Evolutionary conservation across 1,139 yeast species (phyloP).

Genomic region (Pichia norvegensis): DNA sequence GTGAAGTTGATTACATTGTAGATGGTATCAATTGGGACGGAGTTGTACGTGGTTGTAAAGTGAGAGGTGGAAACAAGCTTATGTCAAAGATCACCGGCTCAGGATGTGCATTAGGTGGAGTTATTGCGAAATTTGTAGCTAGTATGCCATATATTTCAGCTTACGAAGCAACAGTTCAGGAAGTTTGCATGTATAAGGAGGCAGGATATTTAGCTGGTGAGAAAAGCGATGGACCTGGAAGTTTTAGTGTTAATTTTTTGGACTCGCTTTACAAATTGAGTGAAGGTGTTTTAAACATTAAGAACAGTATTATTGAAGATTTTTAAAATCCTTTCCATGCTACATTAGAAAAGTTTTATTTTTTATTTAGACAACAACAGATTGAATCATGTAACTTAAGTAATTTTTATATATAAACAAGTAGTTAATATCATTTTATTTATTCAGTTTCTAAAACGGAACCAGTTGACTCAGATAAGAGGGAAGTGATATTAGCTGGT

Average conservation of each 20-base stretch:
- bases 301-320: background rate
- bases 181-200: slow-evolving; percentile 53
- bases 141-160: slow-evolving; percentile 35
- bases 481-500: slow-evolving; percentile 69
- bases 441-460: slow-evolving; percentile 18
- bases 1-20: slow-evolving; percentile 41
- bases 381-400: background rate
- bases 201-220: slow-evolving; percentile 54
- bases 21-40: slow-evolving; percentile 32
- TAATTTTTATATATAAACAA: background rate
- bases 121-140: slow-evolving; percentile 54
- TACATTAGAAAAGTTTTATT: background rate
- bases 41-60: slow-evolving; percentile 25
- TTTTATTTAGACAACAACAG: too few relatives aligned
- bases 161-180: slow-evolving; percentile 47
- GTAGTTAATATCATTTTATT: background rate
- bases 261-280: slow-evolving; percentile 10
- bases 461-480: slow-evolving; percentile 41
- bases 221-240: slow-evolving; percentile 21
- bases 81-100: slow-evolving; percentile 82
- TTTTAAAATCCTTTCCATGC: background rate
- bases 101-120: slow-evolving; percentile 80
- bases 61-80: slow-evolving; percentile 55
- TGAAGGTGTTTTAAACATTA: background rate
- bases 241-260: slow-evolving; percentile 19